phyloP scores from a whole-genome alignment of 768 basidiomycete species.

The Amanita rimosa region DNA sequence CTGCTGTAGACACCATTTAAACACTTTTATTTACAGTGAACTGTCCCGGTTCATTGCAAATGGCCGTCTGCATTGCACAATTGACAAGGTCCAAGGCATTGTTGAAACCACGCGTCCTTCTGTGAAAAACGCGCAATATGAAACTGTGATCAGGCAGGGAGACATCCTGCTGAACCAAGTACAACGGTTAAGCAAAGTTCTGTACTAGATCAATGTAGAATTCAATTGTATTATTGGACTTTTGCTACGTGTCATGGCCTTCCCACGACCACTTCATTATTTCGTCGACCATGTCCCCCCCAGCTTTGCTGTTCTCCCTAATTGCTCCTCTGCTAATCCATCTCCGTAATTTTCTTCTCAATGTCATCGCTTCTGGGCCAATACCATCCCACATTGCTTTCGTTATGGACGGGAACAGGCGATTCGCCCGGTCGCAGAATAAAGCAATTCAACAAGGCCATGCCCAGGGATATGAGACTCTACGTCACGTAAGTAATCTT shows the following conservation, averaged over 20 bases:
- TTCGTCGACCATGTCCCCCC: not conserved
- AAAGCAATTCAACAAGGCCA: slow-evolving; percentile 73
- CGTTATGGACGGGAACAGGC: slow-evolving; percentile 94
- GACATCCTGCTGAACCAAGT: slow-evolving; percentile 83
- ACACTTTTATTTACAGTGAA: slow-evolving; percentile 39
- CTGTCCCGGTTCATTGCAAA: slow-evolving; percentile 86
- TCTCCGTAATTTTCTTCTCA: slow-evolving; percentile 40
- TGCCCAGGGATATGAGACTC: slow-evolving; percentile 67
- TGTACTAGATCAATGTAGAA: slow-evolving; percentile 28
- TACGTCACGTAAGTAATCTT: slow-evolving; percentile 53
- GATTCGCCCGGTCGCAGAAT: slow-evolving; percentile 68
- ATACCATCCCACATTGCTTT: slow-evolving; percentile 88
- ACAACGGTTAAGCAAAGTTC: slow-evolving; percentile 83
- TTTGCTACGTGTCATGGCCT: slow-evolving; percentile 1
- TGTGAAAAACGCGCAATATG: slow-evolving; percentile 76
- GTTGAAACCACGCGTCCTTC: slow-evolving; percentile 78
- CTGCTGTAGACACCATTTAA: not conserved
- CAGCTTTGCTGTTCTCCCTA: slow-evolving; percentile 1
- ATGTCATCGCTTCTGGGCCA: slow-evolving; percentile 69
- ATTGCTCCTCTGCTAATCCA: not conserved
- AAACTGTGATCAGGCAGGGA: slow-evolving; percentile 87
- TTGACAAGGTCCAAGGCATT: slow-evolving; percentile 91
- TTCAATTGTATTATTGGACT: not conserved
- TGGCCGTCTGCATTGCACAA: slow-evolving; percentile 75
- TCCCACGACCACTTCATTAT: not conserved